Evolutionary conservation across 1,284 basidiomycete species (phyloP).

Genomic region (Limonomyces culmigenus): DNA sequence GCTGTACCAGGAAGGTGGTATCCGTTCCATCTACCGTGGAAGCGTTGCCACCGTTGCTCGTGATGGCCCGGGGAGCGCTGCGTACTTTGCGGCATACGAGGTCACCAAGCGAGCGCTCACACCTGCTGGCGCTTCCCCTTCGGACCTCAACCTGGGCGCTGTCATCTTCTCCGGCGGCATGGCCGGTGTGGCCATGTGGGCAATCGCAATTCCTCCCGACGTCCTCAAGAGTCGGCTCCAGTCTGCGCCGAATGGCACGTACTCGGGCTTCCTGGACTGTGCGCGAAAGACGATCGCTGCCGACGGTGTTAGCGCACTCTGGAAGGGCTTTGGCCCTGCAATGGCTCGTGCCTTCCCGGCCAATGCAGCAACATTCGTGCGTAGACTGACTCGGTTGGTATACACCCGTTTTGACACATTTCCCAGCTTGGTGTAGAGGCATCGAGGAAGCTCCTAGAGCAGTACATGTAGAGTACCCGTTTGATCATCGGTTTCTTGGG

Average conservation of each 20-base stretch:
- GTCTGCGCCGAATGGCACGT: conserved; percentile 92
- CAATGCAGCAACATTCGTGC: conserved; percentile 89
- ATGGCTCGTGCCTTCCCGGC: conserved; percentile 91
- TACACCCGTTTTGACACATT: conserved; percentile 2
- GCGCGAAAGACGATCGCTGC: conserved; percentile 81
- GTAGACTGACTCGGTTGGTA: conserved; percentile 14
- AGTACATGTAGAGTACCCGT: conserved; percentile 10
- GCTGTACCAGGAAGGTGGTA: conserved; percentile 88
- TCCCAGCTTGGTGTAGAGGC: conserved; percentile 15
- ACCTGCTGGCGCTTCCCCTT: conserved; percentile 57
- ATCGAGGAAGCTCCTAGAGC: conserved; percentile 14
- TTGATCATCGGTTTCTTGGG: no score
- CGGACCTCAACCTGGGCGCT: conserved; percentile 75
- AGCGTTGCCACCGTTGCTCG: conserved; percentile 84
- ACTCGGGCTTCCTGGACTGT: conserved; percentile 89
- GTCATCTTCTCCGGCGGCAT: conserved; percentile 88
- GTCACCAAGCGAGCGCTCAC: conserved; percentile 78
- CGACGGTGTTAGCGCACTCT: conserved; percentile 81
- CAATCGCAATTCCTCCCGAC: conserved; percentile 88
- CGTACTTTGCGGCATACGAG: conserved; percentile 95
- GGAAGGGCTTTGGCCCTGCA: conserved; percentile 95
- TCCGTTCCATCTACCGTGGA: conserved; percentile 87
- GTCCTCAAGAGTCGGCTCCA: conserved; percentile 94
- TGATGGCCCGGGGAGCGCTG: conserved; percentile 94
- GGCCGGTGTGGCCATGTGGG: conserved; percentile 97